These are phyloP conservation scores for Malus orientalis DNA, from an alignment of 306 rosid genomes.

Conservation along the genomic window DNA sequence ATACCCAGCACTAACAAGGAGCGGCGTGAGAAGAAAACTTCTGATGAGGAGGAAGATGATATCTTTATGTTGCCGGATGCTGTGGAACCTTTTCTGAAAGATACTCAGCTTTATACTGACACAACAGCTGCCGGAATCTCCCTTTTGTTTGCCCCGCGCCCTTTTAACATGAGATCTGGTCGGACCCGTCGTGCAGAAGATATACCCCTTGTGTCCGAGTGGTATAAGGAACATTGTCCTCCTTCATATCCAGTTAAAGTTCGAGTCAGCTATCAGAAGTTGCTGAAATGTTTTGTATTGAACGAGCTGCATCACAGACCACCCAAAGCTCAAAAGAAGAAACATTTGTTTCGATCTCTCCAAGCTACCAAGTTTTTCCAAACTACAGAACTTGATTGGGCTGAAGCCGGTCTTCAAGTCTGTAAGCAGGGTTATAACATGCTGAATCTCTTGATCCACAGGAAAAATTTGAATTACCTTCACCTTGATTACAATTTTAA, in stretches of 20 bases:
- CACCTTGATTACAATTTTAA: conserved; percentile 97
- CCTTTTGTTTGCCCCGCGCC: conserved; percentile 93
- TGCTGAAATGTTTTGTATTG: conserved; percentile 91
- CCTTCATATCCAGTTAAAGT: conserved; percentile 98
- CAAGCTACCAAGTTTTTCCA: conserved; percentile 99
- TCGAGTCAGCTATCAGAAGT: conserved; percentile 91
- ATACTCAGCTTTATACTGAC: conserved; percentile 88
- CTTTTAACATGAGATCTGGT: conserved; percentile 99
- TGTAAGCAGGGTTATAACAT: conserved; percentile 98
- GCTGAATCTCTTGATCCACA: conserved; percentile 89
- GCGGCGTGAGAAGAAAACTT: conserved; percentile 69
- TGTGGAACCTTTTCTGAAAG: conserved; percentile 77
- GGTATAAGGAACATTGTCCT: conserved; percentile 99
- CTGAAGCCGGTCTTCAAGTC: conserved; percentile 98
- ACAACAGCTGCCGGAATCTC: conserved; percentile 97
- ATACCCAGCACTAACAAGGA: conserved; percentile 91
- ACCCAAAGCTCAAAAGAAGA: conserved; percentile 97
- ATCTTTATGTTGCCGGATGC: conserved; percentile 73
- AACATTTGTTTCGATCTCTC: conserved; percentile 85
- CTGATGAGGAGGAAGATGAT: conserved; percentile 83
- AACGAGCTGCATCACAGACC: conserved; percentile 98
- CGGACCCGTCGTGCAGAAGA: conserved; percentile 93
- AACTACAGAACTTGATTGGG: conserved; percentile 99
- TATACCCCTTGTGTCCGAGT: conserved; percentile 93
- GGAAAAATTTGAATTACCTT: conserved; percentile 96